Base-by-base conservation (phyloP, 768 basidiomycete genomes). In the Phlebiopsis flavidoalba region DNA sequence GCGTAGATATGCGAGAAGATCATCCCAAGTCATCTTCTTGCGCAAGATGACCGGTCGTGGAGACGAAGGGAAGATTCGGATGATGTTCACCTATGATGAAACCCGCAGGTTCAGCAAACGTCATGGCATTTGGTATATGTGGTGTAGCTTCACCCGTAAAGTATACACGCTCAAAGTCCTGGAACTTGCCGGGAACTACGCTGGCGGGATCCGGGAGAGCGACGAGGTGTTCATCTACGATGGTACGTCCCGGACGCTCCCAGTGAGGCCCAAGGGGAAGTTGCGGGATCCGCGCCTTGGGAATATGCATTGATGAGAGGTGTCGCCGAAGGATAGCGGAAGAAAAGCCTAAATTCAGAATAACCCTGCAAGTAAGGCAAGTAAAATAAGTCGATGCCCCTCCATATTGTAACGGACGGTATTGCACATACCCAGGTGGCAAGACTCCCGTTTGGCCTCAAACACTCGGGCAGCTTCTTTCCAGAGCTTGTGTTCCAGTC, bases 221-320 rank as follows among this genome's bases (percentile, higher is more conserved):
- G 7, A 84, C 77, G 2, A 94, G 80, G 67, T 90, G 83, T 6
- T 78, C 78, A 59, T 90, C 87, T 22, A 94, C 79, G 63, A 93
- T 86, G 0, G 82, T 82, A 12, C 93, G 80, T 15, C 93, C 93
- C 0, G 93, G 92, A 33, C 87, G 84, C 65, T 93, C 81, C 81
- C 91, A 94, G 68, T 91, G 82, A 1, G 84, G 81, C 0, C 91
- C 91, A 5, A 91, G 70, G 46, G n/a, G 84, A 83, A 35, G 74
- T 79, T 8, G 59, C 52, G 1, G 77, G 79, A 63, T 88, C 82
- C 2, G 67, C 73, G 0, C 88, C 88, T 68, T 87, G 86, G 1
- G 82, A 77, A 68, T 86, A 92, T 2, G 75, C 76, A 8, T 81
- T 80, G 61, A 93, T 87, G 14, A 83, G 73, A 0, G 81, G 78